phyloP scores from a whole-genome alignment of 2,329 filamentous ascomycete species.

The Monascus ruber region DNA sequence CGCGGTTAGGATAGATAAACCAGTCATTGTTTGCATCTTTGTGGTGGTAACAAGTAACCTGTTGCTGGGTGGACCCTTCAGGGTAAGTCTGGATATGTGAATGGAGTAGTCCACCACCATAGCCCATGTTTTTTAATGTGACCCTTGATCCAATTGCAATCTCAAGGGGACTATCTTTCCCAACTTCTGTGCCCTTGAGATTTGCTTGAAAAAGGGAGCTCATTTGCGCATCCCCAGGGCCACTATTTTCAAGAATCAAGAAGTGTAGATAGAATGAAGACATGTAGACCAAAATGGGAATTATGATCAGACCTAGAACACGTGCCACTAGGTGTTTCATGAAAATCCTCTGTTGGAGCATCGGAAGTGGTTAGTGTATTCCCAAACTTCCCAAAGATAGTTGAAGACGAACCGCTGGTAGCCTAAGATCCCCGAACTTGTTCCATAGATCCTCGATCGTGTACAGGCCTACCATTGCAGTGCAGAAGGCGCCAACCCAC shows the following conservation, averaged over 20 bases:
- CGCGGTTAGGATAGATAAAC: slow-evolving; percentile 94
- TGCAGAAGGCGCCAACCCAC: slow-evolving; percentile 93
- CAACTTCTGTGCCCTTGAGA: slow-evolving; percentile 82
- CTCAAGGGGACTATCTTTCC: slow-evolving; percentile 87
- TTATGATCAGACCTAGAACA: slow-evolving; percentile 73
- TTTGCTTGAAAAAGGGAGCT: slow-evolving; percentile 98
- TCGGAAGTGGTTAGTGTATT: slow-evolving; percentile 24
- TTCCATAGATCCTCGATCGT: slow-evolving; percentile 95
- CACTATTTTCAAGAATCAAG: slow-evolving; percentile 80
- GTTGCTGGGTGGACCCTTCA: slow-evolving; percentile 86
- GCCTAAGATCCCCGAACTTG: slow-evolving; percentile 90
- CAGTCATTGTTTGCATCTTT: slow-evolving; percentile 99
- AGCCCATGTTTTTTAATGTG: slow-evolving; percentile 98
- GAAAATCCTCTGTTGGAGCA: slow-evolving; percentile 41
- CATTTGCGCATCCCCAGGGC: slow-evolving; percentile 98
- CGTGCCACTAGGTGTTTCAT: slow-evolving; percentile 69
- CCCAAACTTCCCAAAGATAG: slow-evolving; percentile 1
- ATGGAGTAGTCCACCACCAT: slow-evolving; percentile 89
- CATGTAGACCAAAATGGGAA: slow-evolving; percentile 86
- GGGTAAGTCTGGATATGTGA: slow-evolving; percentile 95
- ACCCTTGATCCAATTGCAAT: slow-evolving; percentile 78
- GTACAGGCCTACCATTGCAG: slow-evolving; percentile 87
- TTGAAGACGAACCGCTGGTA: slow-evolving; percentile 57
- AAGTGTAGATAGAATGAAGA: slow-evolving; percentile 95
- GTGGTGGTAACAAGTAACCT: slow-evolving; percentile 98